Percentiles rank a stretch among this genome's conserved stretches.
phyloP scores from a whole-genome alignment of 257 asterid genomes.

The Nicotiana obtusifolia region DNA sequence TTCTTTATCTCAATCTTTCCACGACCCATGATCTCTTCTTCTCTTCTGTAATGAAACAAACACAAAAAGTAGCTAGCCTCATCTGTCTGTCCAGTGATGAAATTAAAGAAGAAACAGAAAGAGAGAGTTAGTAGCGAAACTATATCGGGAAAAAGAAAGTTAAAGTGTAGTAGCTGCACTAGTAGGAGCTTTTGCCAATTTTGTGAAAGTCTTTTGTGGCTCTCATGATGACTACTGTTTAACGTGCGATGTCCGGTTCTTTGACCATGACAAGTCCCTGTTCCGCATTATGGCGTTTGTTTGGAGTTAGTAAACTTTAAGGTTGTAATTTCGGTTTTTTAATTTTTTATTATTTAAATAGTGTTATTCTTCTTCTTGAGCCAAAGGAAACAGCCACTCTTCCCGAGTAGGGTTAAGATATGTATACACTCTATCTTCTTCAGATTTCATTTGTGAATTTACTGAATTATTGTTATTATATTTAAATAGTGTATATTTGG shows the following conservation, averaged over 20 bases:
- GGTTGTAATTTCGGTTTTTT: background rate
- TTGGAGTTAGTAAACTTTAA: background rate
- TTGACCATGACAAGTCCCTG: constrained; percentile 20
- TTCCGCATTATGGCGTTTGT: background rate
- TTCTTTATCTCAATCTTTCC: constrained; percentile 49
- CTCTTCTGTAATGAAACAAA: background rate
- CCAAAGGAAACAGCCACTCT: too few species aligned
- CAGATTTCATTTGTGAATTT: too few species aligned
- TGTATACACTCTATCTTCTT: too few species aligned
- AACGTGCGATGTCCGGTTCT: constrained; percentile 28
- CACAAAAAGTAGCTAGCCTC: background rate
- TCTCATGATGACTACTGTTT: constrained; percentile 2
- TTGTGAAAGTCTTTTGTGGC: constrained; percentile 16
- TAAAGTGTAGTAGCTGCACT: constrained; percentile 20
- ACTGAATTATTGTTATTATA: too few species aligned
- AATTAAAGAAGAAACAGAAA: background rate
- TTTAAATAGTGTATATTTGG: too few species aligned
- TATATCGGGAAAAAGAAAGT: constrained; percentile 21
- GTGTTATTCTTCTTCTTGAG: too few species aligned
- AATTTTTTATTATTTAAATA: too few species aligned
- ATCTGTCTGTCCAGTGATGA: background rate
- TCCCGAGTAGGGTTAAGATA: too few species aligned
- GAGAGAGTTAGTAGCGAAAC: constrained; percentile 12
- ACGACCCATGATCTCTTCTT: constrained; percentile 21
- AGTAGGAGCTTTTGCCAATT: constrained; percentile 13